Conservation (phyloP, 768 basidiomycete genomes). For the Auriscalpium microsporum region DNA sequence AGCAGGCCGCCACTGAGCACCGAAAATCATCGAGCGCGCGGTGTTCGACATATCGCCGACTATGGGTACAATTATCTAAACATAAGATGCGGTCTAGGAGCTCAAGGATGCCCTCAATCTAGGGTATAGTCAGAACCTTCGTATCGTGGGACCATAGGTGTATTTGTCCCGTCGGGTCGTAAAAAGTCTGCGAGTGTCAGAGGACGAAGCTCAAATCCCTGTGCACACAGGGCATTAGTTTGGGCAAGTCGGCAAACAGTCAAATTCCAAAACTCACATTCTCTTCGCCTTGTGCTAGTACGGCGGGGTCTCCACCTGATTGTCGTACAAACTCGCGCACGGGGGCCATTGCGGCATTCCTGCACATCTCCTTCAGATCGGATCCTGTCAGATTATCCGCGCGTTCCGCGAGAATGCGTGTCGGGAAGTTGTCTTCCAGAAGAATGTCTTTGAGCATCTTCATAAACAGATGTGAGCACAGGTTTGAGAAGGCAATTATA, state of each 20-base stretch:
- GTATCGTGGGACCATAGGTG: neutral
- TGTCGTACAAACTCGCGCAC: constrained; percentile 75
- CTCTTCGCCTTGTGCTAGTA: constrained; percentile 34
- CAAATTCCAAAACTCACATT: constrained; percentile 29
- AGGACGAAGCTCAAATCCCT: constrained; percentile 77
- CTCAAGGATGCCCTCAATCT: too few relatives aligned
- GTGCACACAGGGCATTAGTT: neutral
- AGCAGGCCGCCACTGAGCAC: too few relatives aligned
- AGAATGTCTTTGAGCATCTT: constrained; percentile 83
- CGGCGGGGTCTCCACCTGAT: constrained; percentile 37
- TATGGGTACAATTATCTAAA: too few relatives aligned
- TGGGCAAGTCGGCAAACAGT: neutral
- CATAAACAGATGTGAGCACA: neutral
- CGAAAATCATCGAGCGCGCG: too few relatives aligned
- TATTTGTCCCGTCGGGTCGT: constrained; percentile 25
- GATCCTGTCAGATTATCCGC: constrained; percentile 81
- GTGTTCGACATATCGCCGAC: too few relatives aligned
- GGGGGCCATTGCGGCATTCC: constrained; percentile 90
- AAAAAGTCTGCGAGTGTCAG: constrained; percentile 65
- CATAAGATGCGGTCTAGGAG: too few relatives aligned
- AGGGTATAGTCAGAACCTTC: too few relatives aligned
- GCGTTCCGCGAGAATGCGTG: constrained; percentile 53
- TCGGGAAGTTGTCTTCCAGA: constrained; percentile 51
- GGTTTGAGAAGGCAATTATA: neutral
- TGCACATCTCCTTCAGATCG: constrained; percentile 85